These are phyloP conservation scores for Boletellus ananiceps DNA, from an alignment of 768 basidiomycete genomes.

Conservation along the genomic window DNA sequence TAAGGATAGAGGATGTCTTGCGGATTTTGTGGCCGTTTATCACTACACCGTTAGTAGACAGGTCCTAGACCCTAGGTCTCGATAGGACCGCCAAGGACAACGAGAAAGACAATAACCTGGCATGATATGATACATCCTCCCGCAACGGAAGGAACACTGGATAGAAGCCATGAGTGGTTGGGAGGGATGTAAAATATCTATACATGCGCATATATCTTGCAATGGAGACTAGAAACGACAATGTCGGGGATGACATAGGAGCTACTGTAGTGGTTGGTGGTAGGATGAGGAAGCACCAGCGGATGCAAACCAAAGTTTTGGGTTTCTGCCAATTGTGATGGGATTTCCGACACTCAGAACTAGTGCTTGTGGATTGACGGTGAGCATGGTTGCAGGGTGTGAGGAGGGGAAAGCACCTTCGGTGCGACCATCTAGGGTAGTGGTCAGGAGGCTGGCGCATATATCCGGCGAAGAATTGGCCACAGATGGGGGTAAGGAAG, in stretches of 20 bases:
- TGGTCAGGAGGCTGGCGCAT: constrained; percentile 72
- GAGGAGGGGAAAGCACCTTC: constrained; percentile 45
- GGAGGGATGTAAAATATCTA: not conserved
- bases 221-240: constrained; percentile 67
- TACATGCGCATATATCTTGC: constrained; percentile 74
- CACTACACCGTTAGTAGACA: constrained; percentile 70
- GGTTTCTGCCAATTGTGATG: constrained; percentile 66
- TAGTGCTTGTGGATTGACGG: constrained; percentile 41
- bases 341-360: constrained; percentile 59
- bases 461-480: constrained; percentile 32
- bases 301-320: constrained; percentile 51
- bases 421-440: constrained; percentile 51
- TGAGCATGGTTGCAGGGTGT: not conserved
- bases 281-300: not conserved
- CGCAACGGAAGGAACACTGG: constrained; percentile 61
- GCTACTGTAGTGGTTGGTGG: constrained; percentile 18
- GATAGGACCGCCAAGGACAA: not conserved
- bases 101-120: constrained; percentile 42
- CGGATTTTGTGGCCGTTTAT: constrained; percentile 67
- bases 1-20: constrained; percentile 64
- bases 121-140: constrained; percentile 78
- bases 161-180: not conserved
- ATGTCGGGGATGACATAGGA: constrained; percentile 62
- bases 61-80: constrained; percentile 43
- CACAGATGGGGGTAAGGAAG: constrained; percentile 11